Evolutionary conservation across 345 rosid species (phyloP), one percentile per base, ranked within the genome.

Genomic region (Cardamine chenopodiifolia): DNA sequence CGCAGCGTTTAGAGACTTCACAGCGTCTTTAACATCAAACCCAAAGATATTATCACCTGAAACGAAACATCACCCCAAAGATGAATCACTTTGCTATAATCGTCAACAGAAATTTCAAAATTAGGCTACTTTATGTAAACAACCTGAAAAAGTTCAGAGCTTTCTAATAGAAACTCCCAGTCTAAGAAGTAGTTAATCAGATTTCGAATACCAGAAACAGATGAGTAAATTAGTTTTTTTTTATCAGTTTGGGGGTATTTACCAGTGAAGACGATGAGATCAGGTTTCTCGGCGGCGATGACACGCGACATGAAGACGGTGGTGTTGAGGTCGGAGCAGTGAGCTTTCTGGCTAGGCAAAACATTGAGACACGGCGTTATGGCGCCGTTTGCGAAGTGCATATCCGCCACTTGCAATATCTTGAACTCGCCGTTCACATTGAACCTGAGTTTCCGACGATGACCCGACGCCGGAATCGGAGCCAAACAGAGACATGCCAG

Each of bases 191-290:
- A 9, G 15, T n/a, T 15, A 56, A 35, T 35, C 40, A 11, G 39
- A 34, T 8, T 34, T 9, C 39, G 12, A 34, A 8, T 34, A 29
- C 7, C 0, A 40, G 45, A 40, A 40, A 40, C 2, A 14, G 45
- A 37, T 0, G 42, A 37, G 1, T 4, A n/a, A 32, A 32, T 32
- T 32, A 58, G n/a, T 9, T 9, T 1, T 34, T 58, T 17, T 10
- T 2, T 32, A n/a, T 20, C 8, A 5, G 17, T 59, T 34, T 5
- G 28, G 47, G 64, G 42, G 28, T 26, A 3, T 2, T 11, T 83
- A 94, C 97, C 99, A 2, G 97, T 90, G 85, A 95, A 95, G 67
- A 95, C 93, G 70, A 95, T 87, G 57, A 95, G 81, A 77, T 92
- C 71, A 54, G 99, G 99, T n/a, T 86, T 87, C 81, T 95, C 97